Evolutionary conservation across 768 basidiomycete genomes (phyloP).

Genomic region (Roridomyces roridus): DNA sequence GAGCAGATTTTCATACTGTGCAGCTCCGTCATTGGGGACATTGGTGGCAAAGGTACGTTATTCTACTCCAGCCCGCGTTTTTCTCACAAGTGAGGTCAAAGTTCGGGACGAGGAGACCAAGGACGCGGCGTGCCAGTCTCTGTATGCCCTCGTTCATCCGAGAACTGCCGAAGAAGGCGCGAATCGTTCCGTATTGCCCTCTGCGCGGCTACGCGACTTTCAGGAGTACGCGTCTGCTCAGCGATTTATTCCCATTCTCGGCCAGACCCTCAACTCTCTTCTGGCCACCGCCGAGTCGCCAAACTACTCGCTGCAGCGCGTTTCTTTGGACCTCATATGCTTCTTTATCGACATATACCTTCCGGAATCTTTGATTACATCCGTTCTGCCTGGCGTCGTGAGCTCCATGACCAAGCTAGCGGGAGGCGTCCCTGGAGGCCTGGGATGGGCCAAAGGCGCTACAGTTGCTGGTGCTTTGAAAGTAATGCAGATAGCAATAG

Average conservation of each 20-base stretch:
- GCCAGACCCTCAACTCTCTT: constrained; percentile 82
- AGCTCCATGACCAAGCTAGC: constrained; percentile 79
- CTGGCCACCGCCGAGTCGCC: constrained; percentile 62
- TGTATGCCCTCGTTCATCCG: constrained; percentile 66
- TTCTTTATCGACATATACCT: constrained; percentile 64
- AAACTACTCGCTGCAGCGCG: constrained; percentile 64
- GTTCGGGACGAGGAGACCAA: constrained; percentile 83
- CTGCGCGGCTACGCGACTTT: constrained; percentile 42
- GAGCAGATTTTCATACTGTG: constrained; percentile 85
- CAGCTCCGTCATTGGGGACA: constrained; percentile 65
- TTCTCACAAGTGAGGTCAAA: constrained; percentile 38
- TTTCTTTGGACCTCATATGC: constrained; percentile 64
- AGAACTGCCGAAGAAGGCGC: constrained; percentile 48
- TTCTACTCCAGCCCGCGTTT: too few species aligned
- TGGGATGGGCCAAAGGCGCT: constrained; percentile 78
- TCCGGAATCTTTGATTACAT: constrained; percentile 59
- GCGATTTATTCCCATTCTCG: constrained; percentile 77
- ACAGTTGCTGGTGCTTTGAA: constrained; percentile 62
- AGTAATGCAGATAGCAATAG: constrained; percentile 60
- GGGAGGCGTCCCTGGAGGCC: constrained; percentile 56
- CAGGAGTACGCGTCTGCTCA: constrained; percentile 49
- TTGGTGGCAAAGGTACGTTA: constrained; percentile 69
- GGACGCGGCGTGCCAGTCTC: constrained; percentile 71
- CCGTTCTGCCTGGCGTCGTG: constrained; percentile 84
- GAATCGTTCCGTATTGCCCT: constrained; percentile 28